These are phyloP conservation scores for Dryadomyces sulphureus DNA, from an alignment of 2,329 filamentous ascomycete species.

Conservation along the genomic window DNA sequence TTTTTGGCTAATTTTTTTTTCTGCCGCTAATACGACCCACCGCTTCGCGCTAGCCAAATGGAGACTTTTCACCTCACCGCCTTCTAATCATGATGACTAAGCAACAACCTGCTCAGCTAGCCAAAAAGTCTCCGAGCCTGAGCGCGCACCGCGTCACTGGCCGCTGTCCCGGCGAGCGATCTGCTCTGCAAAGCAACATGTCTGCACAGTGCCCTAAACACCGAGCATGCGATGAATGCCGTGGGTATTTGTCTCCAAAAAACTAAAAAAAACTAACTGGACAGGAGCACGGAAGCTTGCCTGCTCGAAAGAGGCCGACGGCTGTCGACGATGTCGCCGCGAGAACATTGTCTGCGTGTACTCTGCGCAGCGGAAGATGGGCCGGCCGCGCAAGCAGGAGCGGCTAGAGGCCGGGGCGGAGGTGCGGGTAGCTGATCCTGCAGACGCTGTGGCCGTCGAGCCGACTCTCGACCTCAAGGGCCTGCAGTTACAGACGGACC, in stretches of 20 bases:
- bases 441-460: background rate
- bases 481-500: background rate
- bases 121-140: background rate
- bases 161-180: too few species aligned
- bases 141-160: too few species aligned
- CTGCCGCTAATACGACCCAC: background rate
- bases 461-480: background rate
- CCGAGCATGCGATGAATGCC: slow-evolving; percentile 52
- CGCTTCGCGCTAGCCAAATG: background rate
- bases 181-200: too few species aligned
- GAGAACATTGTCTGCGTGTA: slow-evolving; percentile 46
- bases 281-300: slow-evolving; percentile 50
- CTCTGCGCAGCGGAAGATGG: slow-evolving; percentile 52
- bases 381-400: slow-evolving; percentile 44
- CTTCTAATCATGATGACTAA: background rate
- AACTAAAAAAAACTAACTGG: too few species aligned
- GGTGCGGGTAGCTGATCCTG: background rate
- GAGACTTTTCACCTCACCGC: background rate
- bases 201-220: slow-evolving; percentile 26
- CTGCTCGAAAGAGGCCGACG: slow-evolving; percentile 46
- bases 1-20: background rate
- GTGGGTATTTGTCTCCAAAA: too few species aligned
- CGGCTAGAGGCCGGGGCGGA: slow-evolving; percentile 15
- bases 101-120: background rate
- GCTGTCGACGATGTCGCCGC: slow-evolving; percentile 42